Conservation (phyloP, 2,329 filamentous ascomycete species). For the Coleophoma eucalyptorum region DNA sequence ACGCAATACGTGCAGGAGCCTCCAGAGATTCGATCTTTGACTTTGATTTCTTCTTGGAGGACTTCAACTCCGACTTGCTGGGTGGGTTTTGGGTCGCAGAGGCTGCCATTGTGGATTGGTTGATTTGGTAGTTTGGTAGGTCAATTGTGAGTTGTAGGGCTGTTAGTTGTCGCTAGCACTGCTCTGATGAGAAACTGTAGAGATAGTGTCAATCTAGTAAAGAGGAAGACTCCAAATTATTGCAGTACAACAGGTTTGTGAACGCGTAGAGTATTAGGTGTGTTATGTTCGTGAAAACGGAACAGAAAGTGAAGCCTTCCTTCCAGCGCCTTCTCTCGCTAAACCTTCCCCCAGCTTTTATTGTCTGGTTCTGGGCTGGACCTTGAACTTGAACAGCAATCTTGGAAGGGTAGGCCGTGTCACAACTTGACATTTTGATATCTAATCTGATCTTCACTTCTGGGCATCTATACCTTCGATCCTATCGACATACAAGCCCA, state of each 20-base stretch:
- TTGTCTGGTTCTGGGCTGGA: no score
- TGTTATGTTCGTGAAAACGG: not conserved
- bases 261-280: not conserved
- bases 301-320: no score
- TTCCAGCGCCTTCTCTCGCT: no score
- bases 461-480: no score
- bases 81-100: conserved; percentile 60
- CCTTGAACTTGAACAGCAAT: not conserved
- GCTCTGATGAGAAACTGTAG: not conserved
- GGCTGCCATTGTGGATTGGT: conserved; percentile 53
- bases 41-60: conserved; percentile 65
- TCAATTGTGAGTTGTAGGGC: conserved; percentile 41
- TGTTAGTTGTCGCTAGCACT: not conserved
- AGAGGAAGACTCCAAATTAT: not conserved
- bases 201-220: not conserved
- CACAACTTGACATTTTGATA: no score
- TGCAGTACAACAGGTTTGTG: not conserved
- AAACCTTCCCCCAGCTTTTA: no score
- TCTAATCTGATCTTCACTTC: no score
- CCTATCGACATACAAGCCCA: no score
- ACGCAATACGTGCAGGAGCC: conserved; percentile 37
- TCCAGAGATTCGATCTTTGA: conserved; percentile 53
- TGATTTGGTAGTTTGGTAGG: not conserved
- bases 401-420: not conserved
- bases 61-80: conserved; percentile 59